Evolutionary conservation across 2,329 filamentous ascomycete species (phyloP).

Genomic region (Lachnellula hyalina): DNA sequence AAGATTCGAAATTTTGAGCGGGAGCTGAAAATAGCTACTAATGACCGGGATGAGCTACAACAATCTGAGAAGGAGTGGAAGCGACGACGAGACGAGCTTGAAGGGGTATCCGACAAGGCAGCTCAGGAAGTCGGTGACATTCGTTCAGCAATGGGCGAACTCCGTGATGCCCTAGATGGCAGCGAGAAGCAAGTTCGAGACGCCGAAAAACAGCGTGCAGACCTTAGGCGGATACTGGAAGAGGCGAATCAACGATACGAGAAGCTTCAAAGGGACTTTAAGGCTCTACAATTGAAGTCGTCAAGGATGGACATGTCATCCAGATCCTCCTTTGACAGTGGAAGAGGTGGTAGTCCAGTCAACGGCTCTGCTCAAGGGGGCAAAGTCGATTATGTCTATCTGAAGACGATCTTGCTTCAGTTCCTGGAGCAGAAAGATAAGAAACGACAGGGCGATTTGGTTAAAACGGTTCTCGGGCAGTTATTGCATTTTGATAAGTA

Average conservation of each 20-base stretch:
- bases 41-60: slow-evolving; percentile 76
- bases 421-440: slow-evolving; percentile 79
- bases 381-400: slow-evolving; percentile 45
- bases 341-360: slow-evolving; percentile 24
- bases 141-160: slow-evolving; percentile 67
- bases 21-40: slow-evolving; percentile 61
- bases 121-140: slow-evolving; percentile 71
- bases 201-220: slow-evolving; percentile 74
- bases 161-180: slow-evolving; percentile 77
- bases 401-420: slow-evolving; percentile 77
- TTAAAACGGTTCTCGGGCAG: slow-evolving; percentile 67
- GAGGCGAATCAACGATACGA: slow-evolving; percentile 74
- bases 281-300: slow-evolving; percentile 44
- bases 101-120: slow-evolving; percentile 63
- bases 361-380: slow-evolving; percentile 22
- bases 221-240: slow-evolving; percentile 70
- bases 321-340: slow-evolving; percentile 31
- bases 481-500: slow-evolving; percentile 72
- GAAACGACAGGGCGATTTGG: slow-evolving; percentile 67
- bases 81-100: slow-evolving; percentile 67
- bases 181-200: slow-evolving; percentile 80
- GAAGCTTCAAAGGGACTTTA: slow-evolving; percentile 66
- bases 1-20: slow-evolving; percentile 78
- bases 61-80: slow-evolving; percentile 69
- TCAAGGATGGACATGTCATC: slow-evolving; percentile 27